Base-by-base conservation (phyloP, 768 basidiomycete genomes). In the Psilocybe cyanescens region DNA sequence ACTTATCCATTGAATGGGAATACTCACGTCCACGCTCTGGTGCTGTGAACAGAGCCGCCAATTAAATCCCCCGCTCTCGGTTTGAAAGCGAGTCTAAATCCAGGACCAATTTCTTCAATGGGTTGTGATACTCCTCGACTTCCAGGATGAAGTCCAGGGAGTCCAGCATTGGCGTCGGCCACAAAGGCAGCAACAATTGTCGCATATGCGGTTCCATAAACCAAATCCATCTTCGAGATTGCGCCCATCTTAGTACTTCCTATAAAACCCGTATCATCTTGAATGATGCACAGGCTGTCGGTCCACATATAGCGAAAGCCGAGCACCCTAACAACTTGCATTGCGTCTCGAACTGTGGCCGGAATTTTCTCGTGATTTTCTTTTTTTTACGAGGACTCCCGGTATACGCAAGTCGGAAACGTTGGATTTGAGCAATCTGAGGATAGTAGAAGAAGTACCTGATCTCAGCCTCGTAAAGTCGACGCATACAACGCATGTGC, bases 11-110 rank as follows among this genome's bases (percentile, higher is more conserved):
- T 17, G 19, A 9, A 41, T 11, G 3, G 1, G 8, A 5, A 1
- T 28, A 53, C 63, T 51, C 33, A 64, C 63, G 58, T 56, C 63
- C 59, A 64, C 28, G 51, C 61, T 19, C 61, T 58, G 1, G 51
- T 58, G 24, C 4, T 35, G 37, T 62, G 50, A 58, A 29, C 29
- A 8, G 51, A 48, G 7, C 29, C 28, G 1, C 8, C 14, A 3
- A 58, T n/a, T 3, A 16, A 14, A n/a, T 61, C 33, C 1, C 2
- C n/a, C 3, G 12, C 8, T 4, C 11, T 17, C 14, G 17, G 14
- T 28, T 33, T 28, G 11, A 55, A 33, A 0, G 24, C 59, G 14
- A 64, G 52, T 37, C 51, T 61, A 16, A 64, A 55, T 1, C 46
- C 52, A 3, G 63, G 63, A 29, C 17, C 6, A 28, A 64, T 53